These are phyloP conservation scores for Blastocystis sp. DNA, from an alignment of 352 stramenopile genomes.

Conservation along the genomic window DNA sequence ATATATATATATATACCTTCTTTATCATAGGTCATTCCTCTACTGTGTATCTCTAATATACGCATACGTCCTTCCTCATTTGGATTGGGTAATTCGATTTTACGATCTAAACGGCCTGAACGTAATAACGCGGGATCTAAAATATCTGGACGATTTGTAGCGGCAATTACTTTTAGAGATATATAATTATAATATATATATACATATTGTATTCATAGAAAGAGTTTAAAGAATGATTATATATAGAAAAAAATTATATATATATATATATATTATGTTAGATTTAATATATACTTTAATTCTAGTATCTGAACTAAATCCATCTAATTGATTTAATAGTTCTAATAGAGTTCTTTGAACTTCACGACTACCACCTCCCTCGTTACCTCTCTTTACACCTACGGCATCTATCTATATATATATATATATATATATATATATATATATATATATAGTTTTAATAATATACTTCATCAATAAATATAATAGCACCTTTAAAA, in stretches of 20 bases:
- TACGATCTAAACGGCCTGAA: slow-evolving; percentile 57
- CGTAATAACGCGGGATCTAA: slow-evolving; percentile 81
- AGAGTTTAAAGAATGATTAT: slow-evolving; percentile 4
- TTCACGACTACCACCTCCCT: slow-evolving; percentile 73
- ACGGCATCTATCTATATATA: slow-evolving; percentile 72
- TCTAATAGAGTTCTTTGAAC: slow-evolving; percentile 95
- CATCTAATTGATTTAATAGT: slow-evolving; percentile 87
- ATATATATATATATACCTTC: slow-evolving; percentile 50
- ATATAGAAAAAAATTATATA: neutral
- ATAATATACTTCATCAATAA: slow-evolving; percentile 77
- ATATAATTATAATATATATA: no score
- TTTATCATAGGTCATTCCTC: slow-evolving; percentile 82
- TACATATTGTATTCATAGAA: no score
- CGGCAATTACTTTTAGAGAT: slow-evolving; percentile 82
- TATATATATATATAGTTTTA: slow-evolving; percentile 35
- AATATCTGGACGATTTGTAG: slow-evolving; percentile 82
- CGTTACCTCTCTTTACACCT: slow-evolving; percentile 76
- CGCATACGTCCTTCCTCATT: slow-evolving; percentile 78
- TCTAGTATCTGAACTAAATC: slow-evolving; percentile 87
- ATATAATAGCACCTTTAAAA: slow-evolving; percentile 80
- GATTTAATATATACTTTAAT: slow-evolving; percentile 79
- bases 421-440: neutral
- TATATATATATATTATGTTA: neutral
- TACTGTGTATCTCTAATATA: slow-evolving; percentile 85
- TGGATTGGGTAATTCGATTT: slow-evolving; percentile 91